Conservation (phyloP, 306 rosid genomes). For the Oxytropis ochrocephala region DNA sequence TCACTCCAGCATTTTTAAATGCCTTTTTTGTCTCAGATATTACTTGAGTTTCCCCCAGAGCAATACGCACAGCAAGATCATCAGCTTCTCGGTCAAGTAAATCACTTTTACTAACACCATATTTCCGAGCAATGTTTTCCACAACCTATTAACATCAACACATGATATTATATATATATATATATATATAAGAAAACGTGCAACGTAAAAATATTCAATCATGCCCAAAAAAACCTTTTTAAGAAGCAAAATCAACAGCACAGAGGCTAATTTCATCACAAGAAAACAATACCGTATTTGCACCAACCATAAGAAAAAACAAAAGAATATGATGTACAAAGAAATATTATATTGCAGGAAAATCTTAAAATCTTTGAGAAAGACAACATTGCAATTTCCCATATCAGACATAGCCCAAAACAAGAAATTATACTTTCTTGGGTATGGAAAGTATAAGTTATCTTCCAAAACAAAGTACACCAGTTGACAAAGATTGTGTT, state of each 20-base stretch:
- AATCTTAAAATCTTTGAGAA: not conserved
- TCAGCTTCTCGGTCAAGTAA: constrained; percentile 75
- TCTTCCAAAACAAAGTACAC: not conserved
- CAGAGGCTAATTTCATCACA: not conserved
- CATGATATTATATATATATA: not conserved
- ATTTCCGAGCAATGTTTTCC: constrained; percentile 74
- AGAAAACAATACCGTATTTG: not conserved
- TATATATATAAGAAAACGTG: not conserved
- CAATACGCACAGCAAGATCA: constrained; percentile 80
- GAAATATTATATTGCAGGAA: not conserved
- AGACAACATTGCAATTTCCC: not conserved
- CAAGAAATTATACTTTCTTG: not conserved
- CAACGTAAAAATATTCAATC: not conserved
- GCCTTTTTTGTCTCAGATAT: constrained; percentile 79
- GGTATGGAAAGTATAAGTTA: not conserved
- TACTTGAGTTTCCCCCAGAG: constrained; percentile 89
- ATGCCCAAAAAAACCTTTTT: constrained; percentile 8
- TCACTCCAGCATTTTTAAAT: constrained; percentile 74
- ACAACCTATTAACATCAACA: constrained; percentile 45
- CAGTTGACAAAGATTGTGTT: not conserved
- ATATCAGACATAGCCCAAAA: not conserved
- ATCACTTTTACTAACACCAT: constrained; percentile 78
- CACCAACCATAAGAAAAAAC: not conserved
- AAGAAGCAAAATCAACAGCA: not conserved
- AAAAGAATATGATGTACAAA: not conserved